Percentiles rank a stretch among this genome's conserved stretches.
Conservation (phyloP, 108 stramenopile species). For the Chaetoceros muelleri region DNA sequence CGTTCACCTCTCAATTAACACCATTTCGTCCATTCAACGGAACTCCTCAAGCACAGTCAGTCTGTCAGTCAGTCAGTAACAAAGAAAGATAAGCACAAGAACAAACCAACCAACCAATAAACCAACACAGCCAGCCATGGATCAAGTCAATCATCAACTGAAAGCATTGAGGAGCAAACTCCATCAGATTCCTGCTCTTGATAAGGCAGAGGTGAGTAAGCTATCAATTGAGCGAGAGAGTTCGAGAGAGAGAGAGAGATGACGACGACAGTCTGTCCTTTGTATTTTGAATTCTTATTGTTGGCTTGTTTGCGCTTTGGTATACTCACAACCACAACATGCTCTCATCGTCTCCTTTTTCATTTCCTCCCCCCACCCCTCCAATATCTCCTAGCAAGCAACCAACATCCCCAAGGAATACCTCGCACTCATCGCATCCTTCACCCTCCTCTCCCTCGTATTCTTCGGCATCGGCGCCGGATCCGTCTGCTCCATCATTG, state of each 20-base stretch:
- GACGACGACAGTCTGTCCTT: background rate
- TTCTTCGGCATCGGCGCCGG: slow-evolving; percentile 66
- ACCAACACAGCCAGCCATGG: too few relatives aligned
- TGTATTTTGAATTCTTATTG: background rate
- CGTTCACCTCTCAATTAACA: too few relatives aligned
- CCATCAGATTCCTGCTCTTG: slow-evolving; percentile 50
- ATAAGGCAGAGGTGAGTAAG: slow-evolving; percentile 71
- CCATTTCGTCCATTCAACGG: too few relatives aligned
- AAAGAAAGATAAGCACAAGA: too few relatives aligned
- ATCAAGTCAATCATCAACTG: slow-evolving; percentile 46
- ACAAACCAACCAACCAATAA: too few relatives aligned
- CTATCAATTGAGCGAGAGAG: background rate
- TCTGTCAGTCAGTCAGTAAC: too few relatives aligned
- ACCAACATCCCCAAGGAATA: slow-evolving; percentile 76
- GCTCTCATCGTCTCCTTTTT: background rate
- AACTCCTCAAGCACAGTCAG: too few relatives aligned
- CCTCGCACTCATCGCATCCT: slow-evolving; percentile 32
- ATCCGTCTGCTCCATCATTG: slow-evolving; percentile 65
- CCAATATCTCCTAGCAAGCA: slow-evolving; percentile 30
- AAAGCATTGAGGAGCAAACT: slow-evolving; percentile 46
- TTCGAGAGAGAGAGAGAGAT: background rate
- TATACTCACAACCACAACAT: background rate
- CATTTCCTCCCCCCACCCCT: background rate
- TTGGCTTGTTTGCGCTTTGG: background rate
- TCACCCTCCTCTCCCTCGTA: slow-evolving; percentile 35